Percentiles rank a stretch among this genome's conserved stretches.
These are phyloP conservation scores for Chernovozyma aurita DNA, from an alignment of 1,139 yeast species.

Conservation along the genomic window DNA sequence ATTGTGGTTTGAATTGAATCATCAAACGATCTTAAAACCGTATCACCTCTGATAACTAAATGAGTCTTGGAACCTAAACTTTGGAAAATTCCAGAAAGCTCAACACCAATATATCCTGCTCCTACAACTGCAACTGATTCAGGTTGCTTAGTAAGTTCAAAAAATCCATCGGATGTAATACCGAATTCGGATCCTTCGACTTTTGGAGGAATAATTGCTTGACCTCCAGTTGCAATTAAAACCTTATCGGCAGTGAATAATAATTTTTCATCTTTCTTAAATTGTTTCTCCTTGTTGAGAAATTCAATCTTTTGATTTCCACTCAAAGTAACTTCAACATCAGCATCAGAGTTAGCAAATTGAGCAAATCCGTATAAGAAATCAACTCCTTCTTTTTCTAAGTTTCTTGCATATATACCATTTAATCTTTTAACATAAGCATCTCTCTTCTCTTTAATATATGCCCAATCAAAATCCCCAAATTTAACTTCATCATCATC, in stretches of 20 bases:
- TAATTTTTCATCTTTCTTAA: conserved; percentile 47
- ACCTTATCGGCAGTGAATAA: conserved; percentile 75
- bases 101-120: conserved; percentile 97
- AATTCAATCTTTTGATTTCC: conserved; percentile 40
- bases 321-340: conserved; percentile 65
- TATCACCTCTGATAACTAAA: conserved; percentile 83
- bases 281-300: conserved; percentile 24
- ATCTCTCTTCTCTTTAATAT: conserved; percentile 81
- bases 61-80: conserved; percentile 87
- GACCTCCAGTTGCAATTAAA: conserved; percentile 92
- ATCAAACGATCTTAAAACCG: conserved; percentile 85
- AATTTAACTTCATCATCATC: conserved; percentile 48
- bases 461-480: conserved; percentile 73
- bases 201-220: conserved; percentile 63
- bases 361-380: conserved; percentile 84
- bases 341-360: conserved; percentile 58
- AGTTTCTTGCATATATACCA: conserved; percentile 87
- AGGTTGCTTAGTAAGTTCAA: conserved; percentile 75
- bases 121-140: conserved; percentile 92
- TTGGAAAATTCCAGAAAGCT: conserved; percentile 88
- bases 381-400: conserved; percentile 85
- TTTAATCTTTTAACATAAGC: conserved; percentile 84
- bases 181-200: conserved; percentile 84
- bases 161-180: conserved; percentile 88
- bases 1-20: conserved; percentile 71